A percentile compares a stretch with the other conserved stretches of the same genome.
These are phyloP conservation scores for Epipyxis sp. DNA, from an alignment of 108 stramenopile species.

Conservation along the genomic window DNA sequence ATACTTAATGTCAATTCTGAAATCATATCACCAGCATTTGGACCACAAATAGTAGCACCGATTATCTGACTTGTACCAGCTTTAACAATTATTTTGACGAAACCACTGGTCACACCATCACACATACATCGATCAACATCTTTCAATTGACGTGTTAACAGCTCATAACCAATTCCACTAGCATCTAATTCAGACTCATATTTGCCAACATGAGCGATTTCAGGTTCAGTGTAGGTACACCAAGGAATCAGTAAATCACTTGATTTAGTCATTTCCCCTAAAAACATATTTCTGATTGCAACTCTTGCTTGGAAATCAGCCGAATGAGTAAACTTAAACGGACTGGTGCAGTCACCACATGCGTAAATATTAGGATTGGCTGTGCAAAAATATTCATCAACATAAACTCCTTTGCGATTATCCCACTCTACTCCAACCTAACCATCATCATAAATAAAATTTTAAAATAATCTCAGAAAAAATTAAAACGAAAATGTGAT, in stretches of 20 bases:
- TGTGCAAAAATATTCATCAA: conserved; percentile 74
- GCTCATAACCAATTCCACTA: conserved; percentile 68
- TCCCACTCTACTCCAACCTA: conserved; percentile 74
- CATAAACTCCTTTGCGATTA: conserved; percentile 66
- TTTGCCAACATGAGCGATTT: conserved; percentile 82
- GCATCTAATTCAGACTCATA: conserved; percentile 67
- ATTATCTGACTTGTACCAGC: conserved; percentile 81
- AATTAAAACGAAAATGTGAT: too few species aligned
- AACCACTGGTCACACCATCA: conserved; percentile 75
- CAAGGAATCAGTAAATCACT: conserved; percentile 82
- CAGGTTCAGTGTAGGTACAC: conserved; percentile 88
- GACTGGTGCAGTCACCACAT: conserved; percentile 83
- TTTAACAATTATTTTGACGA: conserved; percentile 68
- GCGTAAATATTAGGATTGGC: conserved; percentile 79
- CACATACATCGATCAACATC: conserved; percentile 88
- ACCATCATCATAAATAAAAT: too few species aligned
- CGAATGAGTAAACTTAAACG: conserved; percentile 83
- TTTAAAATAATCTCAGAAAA: too few species aligned
- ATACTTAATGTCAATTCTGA: conserved; percentile 89
- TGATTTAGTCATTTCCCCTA: conserved; percentile 57
- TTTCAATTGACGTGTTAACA: conserved; percentile 65
- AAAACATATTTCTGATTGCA: conserved; percentile 83
- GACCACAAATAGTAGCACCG: conserved; percentile 84
- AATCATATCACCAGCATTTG: conserved; percentile 88
- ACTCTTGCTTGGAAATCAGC: conserved; percentile 87